Evolutionary conservation across 805 yeast species (phyloP).

Genomic region (Candida saitoana): DNA sequence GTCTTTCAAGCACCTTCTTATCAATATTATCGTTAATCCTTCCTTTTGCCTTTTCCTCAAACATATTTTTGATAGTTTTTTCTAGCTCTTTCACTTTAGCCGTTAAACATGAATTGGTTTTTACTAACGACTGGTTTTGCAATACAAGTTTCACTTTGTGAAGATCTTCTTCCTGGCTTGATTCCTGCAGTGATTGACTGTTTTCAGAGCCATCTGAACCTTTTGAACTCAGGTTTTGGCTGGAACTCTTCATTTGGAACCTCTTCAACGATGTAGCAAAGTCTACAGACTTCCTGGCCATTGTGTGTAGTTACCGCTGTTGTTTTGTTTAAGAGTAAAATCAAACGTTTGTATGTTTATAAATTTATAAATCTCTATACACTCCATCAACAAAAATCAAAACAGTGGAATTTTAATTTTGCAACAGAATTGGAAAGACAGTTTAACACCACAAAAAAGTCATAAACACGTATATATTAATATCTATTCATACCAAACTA

Average conservation of each 20-base stretch:
- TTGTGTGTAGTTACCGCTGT: background rate
- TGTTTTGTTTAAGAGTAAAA: background rate
- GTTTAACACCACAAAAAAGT: too few relatives aligned
- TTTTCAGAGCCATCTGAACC: background rate
- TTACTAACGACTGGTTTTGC: constrained; percentile 62
- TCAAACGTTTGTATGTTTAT: background rate
- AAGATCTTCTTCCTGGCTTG: background rate
- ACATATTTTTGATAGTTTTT: constrained; percentile 43
- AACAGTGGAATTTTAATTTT: background rate
- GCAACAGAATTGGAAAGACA: too few relatives aligned
- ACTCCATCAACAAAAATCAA: background rate
- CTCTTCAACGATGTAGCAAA: constrained; percentile 1
- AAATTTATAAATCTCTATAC: background rate
- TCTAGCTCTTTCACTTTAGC: constrained; percentile 52
- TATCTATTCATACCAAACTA: too few relatives aligned
- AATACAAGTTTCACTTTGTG: constrained; percentile 20
- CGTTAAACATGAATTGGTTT: constrained; percentile 51
- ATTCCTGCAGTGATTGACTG: too few relatives aligned
- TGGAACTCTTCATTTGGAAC: background rate
- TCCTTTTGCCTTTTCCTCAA: constrained; percentile 51
- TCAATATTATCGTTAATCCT: constrained; percentile 34
- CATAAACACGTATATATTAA: too few relatives aligned
- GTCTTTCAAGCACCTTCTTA: background rate
- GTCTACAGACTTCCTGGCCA: constrained; percentile 4
- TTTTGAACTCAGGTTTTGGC: background rate